Evolutionary conservation across 805 yeast species (phyloP).

Genomic region (Ogataea minuta): DNA sequence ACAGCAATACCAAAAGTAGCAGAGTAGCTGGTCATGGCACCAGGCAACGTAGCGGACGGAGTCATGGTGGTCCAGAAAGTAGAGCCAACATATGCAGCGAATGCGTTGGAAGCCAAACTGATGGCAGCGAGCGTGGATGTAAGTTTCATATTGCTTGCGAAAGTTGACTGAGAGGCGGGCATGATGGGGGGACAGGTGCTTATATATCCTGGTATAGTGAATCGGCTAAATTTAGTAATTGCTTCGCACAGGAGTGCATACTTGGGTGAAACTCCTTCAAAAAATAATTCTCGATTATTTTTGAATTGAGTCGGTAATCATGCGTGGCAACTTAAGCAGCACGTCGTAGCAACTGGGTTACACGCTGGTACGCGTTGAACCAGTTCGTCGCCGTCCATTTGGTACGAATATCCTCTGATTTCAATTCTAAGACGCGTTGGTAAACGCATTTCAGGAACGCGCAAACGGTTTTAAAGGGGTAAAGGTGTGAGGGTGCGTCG

Average conservation of each 20-base stretch:
- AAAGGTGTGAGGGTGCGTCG: conserved; percentile 1
- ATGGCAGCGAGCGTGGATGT: conserved; percentile 36
- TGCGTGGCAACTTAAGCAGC: too few species aligned
- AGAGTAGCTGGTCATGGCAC: conserved; percentile 51
- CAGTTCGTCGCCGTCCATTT: not conserved
- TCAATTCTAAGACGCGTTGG: conserved; percentile 3
- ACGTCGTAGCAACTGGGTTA: too few species aligned
- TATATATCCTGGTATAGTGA: conserved; percentile 4
- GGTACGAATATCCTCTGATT: not conserved
- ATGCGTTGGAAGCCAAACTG: conserved; percentile 42
- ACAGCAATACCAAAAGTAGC: conserved; percentile 24
- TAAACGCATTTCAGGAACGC: conserved; percentile 3
- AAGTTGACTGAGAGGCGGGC: conserved; percentile 8
- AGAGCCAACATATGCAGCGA: conserved; percentile 57
- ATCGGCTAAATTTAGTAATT: conserved; percentile 11
- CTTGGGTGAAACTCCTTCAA: conserved; percentile 16
- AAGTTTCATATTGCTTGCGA: conserved; percentile 39
- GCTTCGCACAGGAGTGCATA: conserved; percentile 13
- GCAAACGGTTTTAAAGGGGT: conserved; percentile 6
- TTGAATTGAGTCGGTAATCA: too few species aligned
- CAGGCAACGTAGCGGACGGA: conserved; percentile 50
- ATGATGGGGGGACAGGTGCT: not conserved
- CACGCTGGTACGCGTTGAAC: not conserved
- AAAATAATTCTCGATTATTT: too few species aligned
- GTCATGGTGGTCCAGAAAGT: conserved; percentile 67